A percentile compares a stretch with the other conserved stretches of the same genome.
Evolutionary conservation across 768 basidiomycete species (phyloP).

Genomic region (Cyclocybe cylindracea): DNA sequence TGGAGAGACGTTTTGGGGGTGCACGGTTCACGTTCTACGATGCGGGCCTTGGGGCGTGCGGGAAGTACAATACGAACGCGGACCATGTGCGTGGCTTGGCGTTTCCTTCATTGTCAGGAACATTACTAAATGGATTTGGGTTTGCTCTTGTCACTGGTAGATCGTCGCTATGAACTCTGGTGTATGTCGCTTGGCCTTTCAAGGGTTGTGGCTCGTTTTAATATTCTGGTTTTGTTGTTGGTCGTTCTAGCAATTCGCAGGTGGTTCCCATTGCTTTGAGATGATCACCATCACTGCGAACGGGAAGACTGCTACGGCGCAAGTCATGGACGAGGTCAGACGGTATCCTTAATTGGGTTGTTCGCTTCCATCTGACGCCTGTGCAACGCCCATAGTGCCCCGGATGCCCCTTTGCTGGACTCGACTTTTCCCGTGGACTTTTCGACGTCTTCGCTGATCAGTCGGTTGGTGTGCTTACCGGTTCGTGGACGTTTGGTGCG

Average conservation of each 20-base stretch:
- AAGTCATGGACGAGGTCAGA: conserved; percentile 53
- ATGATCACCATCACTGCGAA: conserved; percentile 51
- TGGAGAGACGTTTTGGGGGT: conserved; percentile 41
- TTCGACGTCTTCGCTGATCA: conserved; percentile 54
- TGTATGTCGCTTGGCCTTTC: conserved; percentile 11
- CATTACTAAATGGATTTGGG: not conserved
- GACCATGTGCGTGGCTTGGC: conserved; percentile 26
- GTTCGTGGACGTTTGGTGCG: conserved; percentile 51
- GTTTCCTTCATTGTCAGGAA: not conserved
- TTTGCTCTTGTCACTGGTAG: conserved; percentile 6
- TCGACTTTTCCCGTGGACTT: conserved; percentile 64
- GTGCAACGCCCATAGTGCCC: conserved; percentile 18
- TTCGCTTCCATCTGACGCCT: not conserved
- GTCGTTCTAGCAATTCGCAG: conserved; percentile 21
- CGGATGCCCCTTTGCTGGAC: conserved; percentile 55
- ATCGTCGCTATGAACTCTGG: conserved; percentile 24
- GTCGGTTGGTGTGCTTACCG: conserved; percentile 51
- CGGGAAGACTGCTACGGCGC: conserved; percentile 49
- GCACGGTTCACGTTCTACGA: conserved; percentile 60
- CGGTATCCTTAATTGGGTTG: conserved; percentile 4
- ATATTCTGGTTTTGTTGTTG: not conserved
- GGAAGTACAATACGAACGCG: conserved; percentile 21
- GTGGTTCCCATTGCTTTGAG: conserved; percentile 45
- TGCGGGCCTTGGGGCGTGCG: conserved; percentile 34
- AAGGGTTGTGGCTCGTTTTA: not conserved